Base-by-base conservation (phyloP, 139 green algal species). In the Chlamydomonas sp. region DNA sequence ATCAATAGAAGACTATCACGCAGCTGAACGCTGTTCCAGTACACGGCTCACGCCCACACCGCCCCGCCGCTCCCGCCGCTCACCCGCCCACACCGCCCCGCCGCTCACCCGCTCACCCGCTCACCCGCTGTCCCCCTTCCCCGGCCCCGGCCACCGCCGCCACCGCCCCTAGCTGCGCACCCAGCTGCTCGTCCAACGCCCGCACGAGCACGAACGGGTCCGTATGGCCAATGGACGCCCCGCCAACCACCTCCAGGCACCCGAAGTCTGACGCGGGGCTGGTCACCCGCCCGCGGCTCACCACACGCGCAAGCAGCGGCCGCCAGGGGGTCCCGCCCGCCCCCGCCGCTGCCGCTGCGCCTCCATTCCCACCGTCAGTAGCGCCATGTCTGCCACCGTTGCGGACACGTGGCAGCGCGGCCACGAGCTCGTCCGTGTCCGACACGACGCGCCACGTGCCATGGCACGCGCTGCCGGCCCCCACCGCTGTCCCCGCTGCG, bases 201-300 rank as follows among this genome's bases (percentile, higher is more conserved):
- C 75, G 77, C 5, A 90, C 77, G 0, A 96, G 81, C 58, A 58
- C 16, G 57, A 87, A 98, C 0, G 96, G 96, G 76, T 98, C 96
- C 4, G 96, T 98, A 83, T 97, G 95, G 0, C 92, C 95, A 57
- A 98, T 98, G 18, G 90, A 95, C 1, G 96, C 96, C 3, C 93
- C 92, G 0, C 91, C 95, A 90, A 98, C 95, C 12, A 98, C 96
- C 78, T 98, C 96, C 71, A 98, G 76, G 3, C 90, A 93, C 0
- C 96, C 96, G 88, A 95, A 98, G 76, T 98, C 96, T 17, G 86
- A 94, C 4, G 96, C 95, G 49, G 85, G 71, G 66, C 79, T 91
- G 63, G 83, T 93, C 62, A 94, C 71, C 78, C 92, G 94, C 15
- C 96, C 96, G 3, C 96, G 78, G 68, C 85, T 93, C 20, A 98